Evolutionary conservation across 73 alveolate species (phyloP).

Genomic region (Stentor roeselii): DNA sequence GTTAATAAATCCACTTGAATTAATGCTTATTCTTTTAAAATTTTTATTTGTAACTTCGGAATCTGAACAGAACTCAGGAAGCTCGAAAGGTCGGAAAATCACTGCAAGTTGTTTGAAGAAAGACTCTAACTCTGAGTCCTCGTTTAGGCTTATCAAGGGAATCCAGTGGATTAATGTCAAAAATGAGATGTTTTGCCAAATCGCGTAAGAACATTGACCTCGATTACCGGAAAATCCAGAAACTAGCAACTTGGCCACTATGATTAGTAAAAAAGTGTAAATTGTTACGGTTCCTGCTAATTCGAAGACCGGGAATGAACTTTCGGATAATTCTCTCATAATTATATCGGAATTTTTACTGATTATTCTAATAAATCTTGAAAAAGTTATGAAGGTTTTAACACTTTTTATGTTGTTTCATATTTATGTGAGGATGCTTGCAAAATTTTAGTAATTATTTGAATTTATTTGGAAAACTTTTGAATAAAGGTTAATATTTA

Average conservation of each 20-base stretch:
- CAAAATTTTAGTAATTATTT: too few relatives aligned
- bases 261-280: background rate
- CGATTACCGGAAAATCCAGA: background rate
- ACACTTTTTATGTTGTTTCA: too few relatives aligned
- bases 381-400: too few relatives aligned
- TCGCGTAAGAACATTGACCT: background rate
- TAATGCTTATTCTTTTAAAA: too few relatives aligned
- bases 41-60: too few relatives aligned
- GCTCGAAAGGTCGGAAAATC: background rate
- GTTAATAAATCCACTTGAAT: background rate
- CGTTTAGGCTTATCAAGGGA: background rate
- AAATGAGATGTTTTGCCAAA: background rate
- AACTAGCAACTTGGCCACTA: background rate
- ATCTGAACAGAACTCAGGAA: background rate
- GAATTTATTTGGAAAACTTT: too few relatives aligned
- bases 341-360: too few relatives aligned
- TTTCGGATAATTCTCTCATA: too few relatives aligned
- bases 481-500: too few relatives aligned
- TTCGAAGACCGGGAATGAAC: too few relatives aligned
- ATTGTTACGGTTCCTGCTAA: background rate
- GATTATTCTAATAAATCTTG: too few relatives aligned
- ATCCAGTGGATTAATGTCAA: background rate
- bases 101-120: background rate
- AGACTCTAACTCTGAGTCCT: background rate
- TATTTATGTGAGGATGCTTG: too few relatives aligned